A percentile compares a stretch with the other conserved stretches of the same genome.
These are phyloP conservation scores for Starmerella riodocensis DNA, from an alignment of 805 yeast species.

Conservation along the genomic window DNA sequence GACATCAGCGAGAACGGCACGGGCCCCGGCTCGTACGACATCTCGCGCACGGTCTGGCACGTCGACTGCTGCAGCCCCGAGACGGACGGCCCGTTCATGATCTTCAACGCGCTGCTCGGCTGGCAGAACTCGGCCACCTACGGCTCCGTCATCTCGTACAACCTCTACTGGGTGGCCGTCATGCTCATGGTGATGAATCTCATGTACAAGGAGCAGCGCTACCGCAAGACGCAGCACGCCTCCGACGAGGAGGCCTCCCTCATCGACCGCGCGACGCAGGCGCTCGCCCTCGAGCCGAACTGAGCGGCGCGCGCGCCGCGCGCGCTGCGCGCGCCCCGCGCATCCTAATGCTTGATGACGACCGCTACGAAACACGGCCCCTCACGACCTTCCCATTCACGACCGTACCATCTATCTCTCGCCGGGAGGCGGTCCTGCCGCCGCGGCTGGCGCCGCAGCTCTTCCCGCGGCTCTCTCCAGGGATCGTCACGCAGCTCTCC, in stretches of 20 bases:
- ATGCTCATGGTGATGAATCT: conserved; percentile 36
- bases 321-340: background rate
- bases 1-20: conserved; percentile 81
- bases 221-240: background rate
- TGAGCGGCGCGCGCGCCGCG: background rate
- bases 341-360: background rate
- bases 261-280: conserved; percentile 15
- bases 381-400: too few species aligned
- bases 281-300: conserved; percentile 1
- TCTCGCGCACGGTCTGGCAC: conserved; percentile 73
- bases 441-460: too few species aligned
- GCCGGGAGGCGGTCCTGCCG: too few species aligned
- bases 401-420: too few species aligned
- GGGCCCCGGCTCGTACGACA: conserved; percentile 89
- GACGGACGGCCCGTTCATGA: conserved; percentile 88
- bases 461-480: too few species aligned
- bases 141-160: conserved; percentile 67
- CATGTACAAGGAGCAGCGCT: conserved; percentile 31
- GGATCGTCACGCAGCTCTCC: too few species aligned
- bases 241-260: conserved; percentile 14
- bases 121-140: conserved; percentile 93
- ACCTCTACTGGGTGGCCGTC: conserved; percentile 50
- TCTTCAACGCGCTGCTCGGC: conserved; percentile 74
- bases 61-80: conserved; percentile 90
- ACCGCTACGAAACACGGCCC: too few species aligned